Evolutionary conservation across 306 rosid species (phyloP), one percentile per base, ranked within the genome.

Genomic region (Cicer chorassanicum): DNA sequence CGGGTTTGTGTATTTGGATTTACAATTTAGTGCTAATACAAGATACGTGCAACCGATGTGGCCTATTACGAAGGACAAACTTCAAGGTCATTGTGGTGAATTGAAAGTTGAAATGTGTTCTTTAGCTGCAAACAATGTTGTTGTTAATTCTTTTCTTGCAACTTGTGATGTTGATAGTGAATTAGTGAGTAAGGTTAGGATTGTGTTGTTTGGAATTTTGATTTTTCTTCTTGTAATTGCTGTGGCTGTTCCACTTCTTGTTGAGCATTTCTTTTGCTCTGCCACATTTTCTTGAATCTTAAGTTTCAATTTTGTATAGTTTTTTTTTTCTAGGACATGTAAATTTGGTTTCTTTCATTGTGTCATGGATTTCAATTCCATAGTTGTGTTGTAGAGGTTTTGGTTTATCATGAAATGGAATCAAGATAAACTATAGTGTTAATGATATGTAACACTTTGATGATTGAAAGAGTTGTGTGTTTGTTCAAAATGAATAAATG

Each of bases 21-120:
- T 81, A 61, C 7, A 68, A 43, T 75, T 81, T 46, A 63, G 40
- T 5, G 74, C 76, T 5, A 50, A 44, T 38, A 57, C 74, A 0
- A 70, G 76, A 72, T 70, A 59, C 39, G 4, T 0, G 13, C 71
- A 69, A 24, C 76, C 82, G 21, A 6, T 78, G 56, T 48, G 53
- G 71, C 72, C 65, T 2, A n/a, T 36, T 2, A 16, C n/a, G 43
- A 62, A 66, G 46, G 84, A 81, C 70, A 76, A n/a, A 69, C 44
- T 81, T 4, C 53, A 45, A 21, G 84, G 81, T 5, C 73, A 45
- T 19, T 81, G 84, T 1, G 78, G 84, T 8, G 69, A 81, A 40
- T n/a, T 76, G 56, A 81, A 63, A 50, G 66, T 81, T 19, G 68
- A 81, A 62, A 49, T 81, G 7, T 75, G 84, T 63, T 64, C 73